Conservation (phyloP, 1,284 basidiomycete genomes). For the Cryptococcus neoformans region DNA sequence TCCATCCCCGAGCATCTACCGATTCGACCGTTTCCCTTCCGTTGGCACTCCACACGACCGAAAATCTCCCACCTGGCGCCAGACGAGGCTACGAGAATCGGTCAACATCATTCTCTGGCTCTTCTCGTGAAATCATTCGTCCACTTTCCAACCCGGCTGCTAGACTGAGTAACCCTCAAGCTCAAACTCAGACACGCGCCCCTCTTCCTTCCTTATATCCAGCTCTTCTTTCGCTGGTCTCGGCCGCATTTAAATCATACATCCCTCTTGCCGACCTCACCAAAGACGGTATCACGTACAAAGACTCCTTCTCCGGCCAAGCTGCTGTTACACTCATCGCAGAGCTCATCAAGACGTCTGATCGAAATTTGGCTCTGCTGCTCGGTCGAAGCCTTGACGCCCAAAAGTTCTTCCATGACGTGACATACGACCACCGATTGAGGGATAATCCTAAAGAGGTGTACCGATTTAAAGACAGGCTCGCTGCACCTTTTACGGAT, state of each 20-base stretch:
- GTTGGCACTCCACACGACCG: slow-evolving; percentile 16
- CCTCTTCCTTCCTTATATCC: slow-evolving; percentile 83
- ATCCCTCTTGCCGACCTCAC: slow-evolving; percentile 72
- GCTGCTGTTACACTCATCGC: slow-evolving; percentile 96
- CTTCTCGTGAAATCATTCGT: background rate
- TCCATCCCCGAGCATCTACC: too few species aligned
- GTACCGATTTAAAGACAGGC: slow-evolving; percentile 73
- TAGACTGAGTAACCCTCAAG: too few species aligned
- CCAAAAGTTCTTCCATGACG: slow-evolving; percentile 99
- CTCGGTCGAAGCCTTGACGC: slow-evolving; percentile 93
- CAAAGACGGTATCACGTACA: slow-evolving; percentile 96
- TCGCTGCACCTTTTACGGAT: slow-evolving; percentile 42
- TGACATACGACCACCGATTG: slow-evolving; percentile 95
- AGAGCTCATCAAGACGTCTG: slow-evolving; percentile 97
- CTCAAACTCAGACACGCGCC: too few species aligned
- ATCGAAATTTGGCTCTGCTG: slow-evolving; percentile 90
- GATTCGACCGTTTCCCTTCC: slow-evolving; percentile 44
- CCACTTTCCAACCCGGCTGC: too few species aligned
- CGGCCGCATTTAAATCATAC: slow-evolving; percentile 84
- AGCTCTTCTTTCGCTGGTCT: slow-evolving; percentile 88
- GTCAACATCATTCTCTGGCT: slow-evolving; percentile 48
- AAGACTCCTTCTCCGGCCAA: slow-evolving; percentile 92
- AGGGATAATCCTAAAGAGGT: slow-evolving; percentile 85
- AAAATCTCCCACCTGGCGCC: slow-evolving; percentile 29
- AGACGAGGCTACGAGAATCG: slow-evolving; percentile 32